These are phyloP conservation scores for Chlorella sp. DNA, from an alignment of 139 green algal genomes.

Conservation along the genomic window DNA sequence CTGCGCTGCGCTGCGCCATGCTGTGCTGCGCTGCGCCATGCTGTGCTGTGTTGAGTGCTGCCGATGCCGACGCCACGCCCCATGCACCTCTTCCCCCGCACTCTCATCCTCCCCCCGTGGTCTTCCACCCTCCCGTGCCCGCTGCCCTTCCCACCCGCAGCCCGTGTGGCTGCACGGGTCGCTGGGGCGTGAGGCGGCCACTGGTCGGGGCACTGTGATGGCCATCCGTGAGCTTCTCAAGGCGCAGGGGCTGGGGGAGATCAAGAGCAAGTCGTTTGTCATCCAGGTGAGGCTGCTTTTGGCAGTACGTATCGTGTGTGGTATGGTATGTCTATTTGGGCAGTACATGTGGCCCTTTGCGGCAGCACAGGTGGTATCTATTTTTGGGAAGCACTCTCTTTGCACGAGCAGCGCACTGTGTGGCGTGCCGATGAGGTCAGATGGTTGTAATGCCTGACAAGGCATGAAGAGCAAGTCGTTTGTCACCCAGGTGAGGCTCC, in stretches of 20 bases:
- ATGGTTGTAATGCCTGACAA: no score
- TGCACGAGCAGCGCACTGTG: no score
- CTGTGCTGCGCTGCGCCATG: background rate
- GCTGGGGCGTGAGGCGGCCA: slow-evolving; percentile 85
- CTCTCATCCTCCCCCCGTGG: background rate
- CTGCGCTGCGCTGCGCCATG: background rate
- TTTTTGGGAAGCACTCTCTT: no score
- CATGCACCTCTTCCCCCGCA: background rate
- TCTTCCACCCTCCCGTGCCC: slow-evolving; percentile 66
- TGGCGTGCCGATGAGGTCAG: no score
- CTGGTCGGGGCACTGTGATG: slow-evolving; percentile 82
- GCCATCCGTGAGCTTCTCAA: slow-evolving; percentile 75
- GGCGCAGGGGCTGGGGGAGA: slow-evolving; percentile 42
- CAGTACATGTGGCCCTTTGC: no score
- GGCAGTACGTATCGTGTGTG: no score
- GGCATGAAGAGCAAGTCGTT: slow-evolving; percentile 76
- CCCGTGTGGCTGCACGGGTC: slow-evolving; percentile 89
- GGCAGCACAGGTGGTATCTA: no score
- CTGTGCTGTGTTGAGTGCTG: background rate
- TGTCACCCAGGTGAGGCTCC: slow-evolving; percentile 77
- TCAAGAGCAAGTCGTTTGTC: slow-evolving; percentile 76
- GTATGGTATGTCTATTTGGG: no score
- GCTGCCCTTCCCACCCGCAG: slow-evolving; percentile 63
- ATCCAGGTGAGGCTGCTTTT: slow-evolving; percentile 71
- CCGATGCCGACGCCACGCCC: background rate